Evolutionary conservation across 1,139 yeast species (phyloP).

Genomic region (Saccharomyces hybrid): DNA sequence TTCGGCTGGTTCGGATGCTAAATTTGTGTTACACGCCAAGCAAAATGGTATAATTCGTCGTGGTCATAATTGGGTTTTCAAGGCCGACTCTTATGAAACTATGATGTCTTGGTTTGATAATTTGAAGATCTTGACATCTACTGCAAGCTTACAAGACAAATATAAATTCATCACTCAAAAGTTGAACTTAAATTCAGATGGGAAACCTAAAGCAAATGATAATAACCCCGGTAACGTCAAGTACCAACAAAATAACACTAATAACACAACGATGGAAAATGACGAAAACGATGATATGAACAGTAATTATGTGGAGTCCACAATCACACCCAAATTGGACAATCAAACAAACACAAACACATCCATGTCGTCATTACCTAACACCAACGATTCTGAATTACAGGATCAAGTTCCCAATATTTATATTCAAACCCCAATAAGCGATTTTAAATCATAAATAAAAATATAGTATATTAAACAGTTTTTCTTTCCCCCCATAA

Average conservation of each 20-base stretch:
- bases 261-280: not conserved
- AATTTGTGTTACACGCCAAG: constrained; percentile 73
- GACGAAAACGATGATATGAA: constrained; percentile 7
- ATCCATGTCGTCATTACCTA: constrained; percentile 17
- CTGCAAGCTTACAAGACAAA: constrained; percentile 20
- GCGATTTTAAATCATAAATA: constrained; percentile 1
- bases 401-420: constrained; percentile 11
- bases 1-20: constrained; percentile 51
- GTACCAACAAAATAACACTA: constrained; percentile 1
- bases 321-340: constrained; percentile 12
- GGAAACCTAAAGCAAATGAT: constrained; percentile 6
- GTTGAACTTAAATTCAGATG: constrained; percentile 14
- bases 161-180: constrained; percentile 20
- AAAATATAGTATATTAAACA: not conserved
- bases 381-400: constrained; percentile 14
- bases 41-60: constrained; percentile 60
- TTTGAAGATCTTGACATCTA: constrained; percentile 47
- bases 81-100: constrained; percentile 66
- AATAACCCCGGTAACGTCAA: constrained; percentile 3
- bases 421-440: constrained; percentile 12
- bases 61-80: constrained; percentile 87
- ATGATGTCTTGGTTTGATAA: constrained; percentile 84
- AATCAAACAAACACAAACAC: constrained; percentile 17
- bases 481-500: not conserved
- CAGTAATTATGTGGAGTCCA: constrained; percentile 8